These are phyloP conservation scores for Gossypium mustelinum DNA, from an alignment of 345 rosid genomes.

Conservation along the genomic window DNA sequence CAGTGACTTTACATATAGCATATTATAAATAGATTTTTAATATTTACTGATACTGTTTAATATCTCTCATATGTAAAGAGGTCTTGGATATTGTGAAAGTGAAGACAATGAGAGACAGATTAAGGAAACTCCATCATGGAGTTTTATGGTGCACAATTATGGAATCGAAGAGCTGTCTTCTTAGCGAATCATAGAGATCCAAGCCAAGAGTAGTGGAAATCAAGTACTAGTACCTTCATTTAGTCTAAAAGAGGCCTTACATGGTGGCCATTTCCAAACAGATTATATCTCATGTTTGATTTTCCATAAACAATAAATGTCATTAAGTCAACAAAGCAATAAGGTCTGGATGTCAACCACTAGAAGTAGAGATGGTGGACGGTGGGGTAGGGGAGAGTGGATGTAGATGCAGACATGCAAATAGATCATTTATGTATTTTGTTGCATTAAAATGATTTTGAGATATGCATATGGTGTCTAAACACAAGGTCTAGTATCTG, in stretches of 20 bases:
- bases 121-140: background rate
- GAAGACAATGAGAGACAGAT: background rate
- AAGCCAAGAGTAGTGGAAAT: background rate
- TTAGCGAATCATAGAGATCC: background rate
- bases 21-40: too few relatives aligned
- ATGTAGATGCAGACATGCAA: background rate
- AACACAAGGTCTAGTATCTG: background rate
- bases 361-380: background rate
- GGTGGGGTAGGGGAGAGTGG: slow-evolving; percentile 13
- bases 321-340: slow-evolving; percentile 15
- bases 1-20: too few relatives aligned
- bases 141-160: slow-evolving; percentile 2
- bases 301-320: background rate
- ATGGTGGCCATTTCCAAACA: background rate
- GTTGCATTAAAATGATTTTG: background rate
- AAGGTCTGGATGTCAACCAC: slow-evolving; percentile 24
- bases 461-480: background rate
- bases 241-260: background rate
- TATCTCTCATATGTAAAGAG: background rate
- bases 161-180: background rate
- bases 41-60: too few relatives aligned
- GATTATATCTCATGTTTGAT: background rate
- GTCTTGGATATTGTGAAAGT: background rate
- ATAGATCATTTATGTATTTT: background rate
- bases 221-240: background rate